Percentiles rank a stretch among this genome's conserved stretches.
Evolutionary conservation across 768 basidiomycete species (phyloP).

Genomic region (Heimioporus sp.): DNA sequence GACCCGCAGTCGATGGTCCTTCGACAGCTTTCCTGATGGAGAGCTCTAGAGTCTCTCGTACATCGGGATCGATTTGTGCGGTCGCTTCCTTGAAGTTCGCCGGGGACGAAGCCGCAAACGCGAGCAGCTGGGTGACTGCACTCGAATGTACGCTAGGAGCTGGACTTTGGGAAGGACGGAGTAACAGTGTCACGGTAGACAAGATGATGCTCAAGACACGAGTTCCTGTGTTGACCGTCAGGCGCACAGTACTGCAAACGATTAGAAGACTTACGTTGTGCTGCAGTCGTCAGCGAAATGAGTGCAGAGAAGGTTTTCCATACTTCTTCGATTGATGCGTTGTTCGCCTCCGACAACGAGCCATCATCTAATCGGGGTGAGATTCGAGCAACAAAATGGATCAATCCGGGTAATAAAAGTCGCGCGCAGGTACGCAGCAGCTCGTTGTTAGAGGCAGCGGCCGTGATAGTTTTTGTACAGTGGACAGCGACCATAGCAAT

Average conservation of each 20-base stretch:
- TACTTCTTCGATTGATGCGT: slow-evolving; percentile 70
- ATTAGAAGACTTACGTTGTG: slow-evolving; percentile 51
- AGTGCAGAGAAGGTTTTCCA: slow-evolving; percentile 77
- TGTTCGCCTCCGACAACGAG: slow-evolving; percentile 51
- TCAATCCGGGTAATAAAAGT: slow-evolving; percentile 73
- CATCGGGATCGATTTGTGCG: slow-evolving; percentile 54
- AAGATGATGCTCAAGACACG: slow-evolving; percentile 68
- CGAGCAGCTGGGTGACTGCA: slow-evolving; percentile 64
- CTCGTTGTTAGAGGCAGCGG: slow-evolving; percentile 66
- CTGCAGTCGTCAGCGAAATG: slow-evolving; percentile 52
- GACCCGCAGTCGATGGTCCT: slow-evolving; percentile 34
- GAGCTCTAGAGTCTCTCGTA: slow-evolving; percentile 65
- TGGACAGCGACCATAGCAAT: slow-evolving; percentile 83
- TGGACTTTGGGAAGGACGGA: slow-evolving; percentile 49
- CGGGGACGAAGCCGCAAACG: slow-evolving; percentile 70
- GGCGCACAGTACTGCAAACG: not conserved
- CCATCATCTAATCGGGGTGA: slow-evolving; percentile 61
- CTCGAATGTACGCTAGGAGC: slow-evolving; percentile 50
- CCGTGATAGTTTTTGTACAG: slow-evolving; percentile 81
- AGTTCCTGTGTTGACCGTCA: slow-evolving; percentile 46
- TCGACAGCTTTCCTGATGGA: slow-evolving; percentile 77
- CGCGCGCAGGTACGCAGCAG: slow-evolving; percentile 70
- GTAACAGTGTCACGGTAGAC: slow-evolving; percentile 70
- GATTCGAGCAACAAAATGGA: slow-evolving; percentile 75
- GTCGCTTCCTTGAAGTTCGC: slow-evolving; percentile 84